Conservation (phyloP, 805 yeast species). For the Yarrowia alimentaria region DNA sequence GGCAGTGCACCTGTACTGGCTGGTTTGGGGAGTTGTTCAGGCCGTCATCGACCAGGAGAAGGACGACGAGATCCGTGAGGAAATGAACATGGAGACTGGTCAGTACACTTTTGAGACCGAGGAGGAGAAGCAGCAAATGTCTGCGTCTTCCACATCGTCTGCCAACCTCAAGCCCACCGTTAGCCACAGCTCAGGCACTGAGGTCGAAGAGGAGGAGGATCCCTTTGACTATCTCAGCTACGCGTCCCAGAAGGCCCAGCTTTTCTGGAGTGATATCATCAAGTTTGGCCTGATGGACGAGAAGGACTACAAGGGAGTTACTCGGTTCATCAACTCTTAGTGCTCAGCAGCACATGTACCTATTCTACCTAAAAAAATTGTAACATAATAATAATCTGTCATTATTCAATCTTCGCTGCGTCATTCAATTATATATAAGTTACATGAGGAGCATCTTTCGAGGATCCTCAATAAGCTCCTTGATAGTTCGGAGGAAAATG, state of each 20-base stretch:
- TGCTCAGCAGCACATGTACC: no score
- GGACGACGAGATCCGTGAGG: slow-evolving; percentile 44
- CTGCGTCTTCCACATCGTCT: slow-evolving; percentile 36
- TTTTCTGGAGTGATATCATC: slow-evolving; percentile 73
- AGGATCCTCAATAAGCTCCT: slow-evolving; percentile 98
- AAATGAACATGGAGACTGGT: slow-evolving; percentile 43
- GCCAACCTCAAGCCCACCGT: slow-evolving; percentile 26
- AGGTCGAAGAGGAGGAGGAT: slow-evolving; percentile 49
- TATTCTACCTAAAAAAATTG: no score
- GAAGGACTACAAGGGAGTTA: slow-evolving; percentile 37
- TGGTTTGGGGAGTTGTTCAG: slow-evolving; percentile 88
- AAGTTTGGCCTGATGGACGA: slow-evolving; percentile 54
- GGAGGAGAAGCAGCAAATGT: slow-evolving; percentile 57
- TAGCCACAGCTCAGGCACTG: slow-evolving; percentile 33
- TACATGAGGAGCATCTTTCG: slow-evolving; percentile 81
- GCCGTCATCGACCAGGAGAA: slow-evolving; percentile 47
- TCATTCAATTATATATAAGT: slow-evolving; percentile 27
- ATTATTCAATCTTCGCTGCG: slow-evolving; percentile 14
- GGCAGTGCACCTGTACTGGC: slow-evolving; percentile 76
- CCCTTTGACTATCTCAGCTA: slow-evolving; percentile 77
- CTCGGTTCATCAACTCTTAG: slow-evolving; percentile 12
- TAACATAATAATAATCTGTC: no score
- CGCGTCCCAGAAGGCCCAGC: slow-evolving; percentile 67
- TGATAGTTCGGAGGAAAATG: slow-evolving; percentile 90
- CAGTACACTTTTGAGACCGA: slow-evolving; percentile 43